phyloP scores from a whole-genome alignment of 73 alveolate genomes.

The Effrenium voratum region DNA sequence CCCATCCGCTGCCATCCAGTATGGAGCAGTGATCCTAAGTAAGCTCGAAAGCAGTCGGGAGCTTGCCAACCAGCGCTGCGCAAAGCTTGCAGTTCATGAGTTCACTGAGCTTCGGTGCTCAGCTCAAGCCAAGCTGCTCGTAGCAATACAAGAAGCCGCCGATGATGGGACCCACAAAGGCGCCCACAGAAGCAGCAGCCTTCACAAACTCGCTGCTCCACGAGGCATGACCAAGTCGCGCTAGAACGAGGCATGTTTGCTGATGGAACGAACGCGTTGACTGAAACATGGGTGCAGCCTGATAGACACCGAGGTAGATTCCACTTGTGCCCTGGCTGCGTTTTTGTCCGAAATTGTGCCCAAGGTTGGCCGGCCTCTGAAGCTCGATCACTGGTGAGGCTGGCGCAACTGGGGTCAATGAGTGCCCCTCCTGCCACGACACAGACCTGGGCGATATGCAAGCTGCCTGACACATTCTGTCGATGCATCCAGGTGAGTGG shows the following conservation, averaged over 20 bases:
- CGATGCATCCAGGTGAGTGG: not conserved
- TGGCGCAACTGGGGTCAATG: conserved; percentile 74
- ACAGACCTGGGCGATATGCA: not conserved
- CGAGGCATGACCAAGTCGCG: not conserved
- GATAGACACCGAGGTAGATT: conserved; percentile 58
- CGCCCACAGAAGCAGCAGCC: conserved; percentile 90
- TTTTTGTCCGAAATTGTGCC: not conserved
- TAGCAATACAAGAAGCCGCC: conserved; percentile 57
- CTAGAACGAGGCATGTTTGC: too few species aligned
- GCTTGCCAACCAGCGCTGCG: not conserved
- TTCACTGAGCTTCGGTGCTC: not conserved
- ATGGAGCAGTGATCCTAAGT: conserved; percentile 26
- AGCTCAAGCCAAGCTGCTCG: not conserved
- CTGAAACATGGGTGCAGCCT: not conserved
- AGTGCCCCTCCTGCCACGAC: conserved; percentile 77
- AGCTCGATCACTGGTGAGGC: conserved; percentile 82
- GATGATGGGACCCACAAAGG: conserved; percentile 55
- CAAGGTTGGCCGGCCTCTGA: conserved; percentile 33
- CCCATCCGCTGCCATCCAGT: conserved; percentile 30
- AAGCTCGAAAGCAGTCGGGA: not conserved
- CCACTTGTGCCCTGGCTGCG: conserved; percentile 68
- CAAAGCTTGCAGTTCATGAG: too few species aligned
- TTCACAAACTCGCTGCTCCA: not conserved
- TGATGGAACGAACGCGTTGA: not conserved
- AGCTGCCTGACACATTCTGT: not conserved